phyloP scores from a whole-genome alignment of 2,329 filamentous ascomycete genomes.

The Alternaria tenuissima region DNA sequence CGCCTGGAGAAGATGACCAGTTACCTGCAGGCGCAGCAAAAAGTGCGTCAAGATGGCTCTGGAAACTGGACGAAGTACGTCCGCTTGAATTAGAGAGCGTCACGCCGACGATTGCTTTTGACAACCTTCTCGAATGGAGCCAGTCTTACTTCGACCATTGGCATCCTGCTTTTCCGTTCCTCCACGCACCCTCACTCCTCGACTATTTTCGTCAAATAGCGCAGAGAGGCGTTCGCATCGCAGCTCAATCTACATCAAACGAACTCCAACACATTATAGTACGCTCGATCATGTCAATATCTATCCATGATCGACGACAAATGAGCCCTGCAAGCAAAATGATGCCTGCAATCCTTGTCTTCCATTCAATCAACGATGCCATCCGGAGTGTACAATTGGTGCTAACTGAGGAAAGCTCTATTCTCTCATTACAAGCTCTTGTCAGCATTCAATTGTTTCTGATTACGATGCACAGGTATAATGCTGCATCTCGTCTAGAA shows the following conservation, averaged over 20 bases:
- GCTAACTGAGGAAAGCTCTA: background rate
- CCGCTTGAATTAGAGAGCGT: conserved; percentile 1
- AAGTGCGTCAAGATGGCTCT: conserved; percentile 34
- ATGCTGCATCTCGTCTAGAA: too few relatives aligned
- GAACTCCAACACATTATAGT: conserved; percentile 29
- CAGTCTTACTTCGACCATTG: conserved; percentile 40
- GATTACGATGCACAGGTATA: too few relatives aligned
- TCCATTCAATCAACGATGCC: too few relatives aligned
- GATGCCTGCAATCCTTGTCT: too few relatives aligned
- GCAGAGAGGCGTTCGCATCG: conserved; percentile 4
- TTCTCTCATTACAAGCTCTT: too few relatives aligned
- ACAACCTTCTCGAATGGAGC: conserved; percentile 37
- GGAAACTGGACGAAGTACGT: conserved; percentile 26
- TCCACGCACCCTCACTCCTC: conserved; percentile 34
- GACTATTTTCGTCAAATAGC: conserved; percentile 25
- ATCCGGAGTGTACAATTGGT: too few relatives aligned
- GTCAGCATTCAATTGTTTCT: too few relatives aligned
- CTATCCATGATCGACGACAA: conserved; percentile 24
- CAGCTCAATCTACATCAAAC: conserved; percentile 6
- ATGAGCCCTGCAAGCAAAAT: too few relatives aligned
- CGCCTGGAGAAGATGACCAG: conserved; percentile 33
- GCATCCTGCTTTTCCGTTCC: conserved; percentile 37
- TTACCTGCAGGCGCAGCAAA: conserved; percentile 27
- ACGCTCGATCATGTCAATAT: conserved; percentile 36
- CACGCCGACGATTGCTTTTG: conserved; percentile 18